Evolutionary conservation across 768 basidiomycete genomes (phyloP).

Genomic region (Pleurotus sapidus): DNA sequence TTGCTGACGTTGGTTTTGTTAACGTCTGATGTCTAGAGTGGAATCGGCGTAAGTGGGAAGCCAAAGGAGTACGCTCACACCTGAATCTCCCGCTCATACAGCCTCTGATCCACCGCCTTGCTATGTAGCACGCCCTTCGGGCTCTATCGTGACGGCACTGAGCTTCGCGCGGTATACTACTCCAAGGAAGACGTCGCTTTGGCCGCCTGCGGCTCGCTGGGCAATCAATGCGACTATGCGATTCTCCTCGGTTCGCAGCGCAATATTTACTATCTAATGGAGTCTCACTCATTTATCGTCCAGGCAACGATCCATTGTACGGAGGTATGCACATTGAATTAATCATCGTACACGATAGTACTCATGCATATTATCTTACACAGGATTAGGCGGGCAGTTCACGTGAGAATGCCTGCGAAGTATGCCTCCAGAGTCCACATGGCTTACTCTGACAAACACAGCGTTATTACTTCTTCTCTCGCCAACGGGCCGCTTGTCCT

Average conservation of each 20-base stretch:
- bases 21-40: conserved; percentile 45
- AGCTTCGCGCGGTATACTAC: conserved; percentile 72
- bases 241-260: conserved; percentile 61
- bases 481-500: conserved; percentile 74
- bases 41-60: conserved; percentile 63
- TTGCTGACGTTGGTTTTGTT: not conserved
- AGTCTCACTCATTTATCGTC: not conserved
- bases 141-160: conserved; percentile 75
- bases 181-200: conserved; percentile 62
- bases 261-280: not conserved
- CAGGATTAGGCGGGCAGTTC: conserved; percentile 76
- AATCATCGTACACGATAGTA: not conserved
- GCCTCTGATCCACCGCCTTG: not conserved
- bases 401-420: conserved; percentile 45
- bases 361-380: not conserved
- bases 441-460: conserved; percentile 19
- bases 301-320: conserved; percentile 77
- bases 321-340: conserved; percentile 48
- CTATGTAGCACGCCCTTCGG: conserved; percentile 64
- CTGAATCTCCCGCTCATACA: not conserved
- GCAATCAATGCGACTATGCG: conserved; percentile 68
- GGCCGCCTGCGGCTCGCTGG: conserved; percentile 65
- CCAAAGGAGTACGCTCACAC: conserved; percentile 56
- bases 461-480: conserved; percentile 72
- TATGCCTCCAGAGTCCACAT: not conserved